phyloP scores from a whole-genome alignment of 2,329 filamentous ascomycete genomes.

The Clonostachys chloroleuca region DNA sequence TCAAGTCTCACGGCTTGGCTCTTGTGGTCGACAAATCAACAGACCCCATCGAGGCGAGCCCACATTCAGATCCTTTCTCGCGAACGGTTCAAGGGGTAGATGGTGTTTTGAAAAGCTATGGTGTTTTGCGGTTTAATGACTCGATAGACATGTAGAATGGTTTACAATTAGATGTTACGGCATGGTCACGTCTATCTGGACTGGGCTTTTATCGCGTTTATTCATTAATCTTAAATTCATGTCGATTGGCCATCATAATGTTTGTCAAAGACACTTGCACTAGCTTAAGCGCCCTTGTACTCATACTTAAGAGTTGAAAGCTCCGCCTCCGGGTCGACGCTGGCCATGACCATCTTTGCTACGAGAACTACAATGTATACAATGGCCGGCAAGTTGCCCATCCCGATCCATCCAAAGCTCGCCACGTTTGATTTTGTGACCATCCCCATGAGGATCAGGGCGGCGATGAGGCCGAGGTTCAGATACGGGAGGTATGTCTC shows the following conservation, averaged over 20 bases:
- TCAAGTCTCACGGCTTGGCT: constrained; percentile 91
- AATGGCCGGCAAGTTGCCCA: constrained; percentile 47
- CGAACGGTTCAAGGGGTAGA: constrained; percentile 78
- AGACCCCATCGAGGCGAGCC: constrained; percentile 35
- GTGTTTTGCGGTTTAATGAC: constrained; percentile 89
- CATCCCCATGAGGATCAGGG: constrained; percentile 44
- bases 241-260: not conserved
- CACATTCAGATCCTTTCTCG: constrained; percentile 45
- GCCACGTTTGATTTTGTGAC: constrained; percentile 23
- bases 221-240: not conserved
- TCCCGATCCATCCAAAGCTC: constrained; percentile 31
- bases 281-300: constrained; percentile 58
- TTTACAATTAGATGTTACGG: not conserved
- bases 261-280: not conserved
- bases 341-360: constrained; percentile 61
- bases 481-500: constrained; percentile 54
- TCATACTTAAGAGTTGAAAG: constrained; percentile 58
- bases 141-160: constrained; percentile 65
- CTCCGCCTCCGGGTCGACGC: constrained; percentile 64
- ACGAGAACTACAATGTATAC: constrained; percentile 58
- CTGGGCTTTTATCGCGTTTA: not conserved
- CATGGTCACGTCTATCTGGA: not conserved
- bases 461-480: constrained; percentile 50
- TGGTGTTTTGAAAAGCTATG: constrained; percentile 79
- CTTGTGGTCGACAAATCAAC: constrained; percentile 84